These are phyloP conservation scores for Marasmius fiardii DNA, from an alignment of 1,284 basidiomycete genomes.

Conservation along the genomic window DNA sequence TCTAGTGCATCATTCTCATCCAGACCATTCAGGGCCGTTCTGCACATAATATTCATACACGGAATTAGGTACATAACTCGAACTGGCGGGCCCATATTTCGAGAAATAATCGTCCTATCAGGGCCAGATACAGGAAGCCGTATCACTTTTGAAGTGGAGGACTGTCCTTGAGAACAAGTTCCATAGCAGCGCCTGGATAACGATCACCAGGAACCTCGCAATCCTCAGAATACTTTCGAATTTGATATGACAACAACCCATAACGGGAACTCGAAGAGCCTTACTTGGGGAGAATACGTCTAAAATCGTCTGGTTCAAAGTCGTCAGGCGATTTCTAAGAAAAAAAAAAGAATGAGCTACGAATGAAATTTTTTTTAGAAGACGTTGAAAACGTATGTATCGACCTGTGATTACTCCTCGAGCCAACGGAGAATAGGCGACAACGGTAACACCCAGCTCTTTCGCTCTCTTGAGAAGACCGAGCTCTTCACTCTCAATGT, in stretches of 20 bases:
- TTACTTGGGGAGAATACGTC: conserved; percentile 33
- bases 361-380: too few species aligned
- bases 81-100: too few species aligned
- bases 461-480: conserved; percentile 45
- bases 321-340: conserved; percentile 46
- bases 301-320: conserved; percentile 48
- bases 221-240: conserved; percentile 16
- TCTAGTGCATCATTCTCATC: too few species aligned
- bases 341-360: neutral
- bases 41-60: too few species aligned
- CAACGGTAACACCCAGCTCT: conserved; percentile 50
- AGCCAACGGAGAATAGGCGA: conserved; percentile 63
- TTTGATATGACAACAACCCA: neutral
- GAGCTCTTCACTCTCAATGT: conserved; percentile 47
- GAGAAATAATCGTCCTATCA: too few species aligned
- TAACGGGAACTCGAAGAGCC: conserved; percentile 1
- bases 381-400: conserved; percentile 23
- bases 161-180: conserved; percentile 1
- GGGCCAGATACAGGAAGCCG: too few species aligned
- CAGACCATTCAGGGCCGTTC: too few species aligned
- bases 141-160: conserved; percentile 5
- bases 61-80: too few species aligned
- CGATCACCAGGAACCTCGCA: conserved; percentile 11
- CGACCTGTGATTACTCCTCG: conserved; percentile 60
- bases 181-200: conserved; percentile 5